Percentiles rank a stretch among this genome's conserved stretches.
These are phyloP conservation scores for Mycosarcoma mackinlayi DNA, from an alignment of 1,284 basidiomycete species.

Conservation along the genomic window DNA sequence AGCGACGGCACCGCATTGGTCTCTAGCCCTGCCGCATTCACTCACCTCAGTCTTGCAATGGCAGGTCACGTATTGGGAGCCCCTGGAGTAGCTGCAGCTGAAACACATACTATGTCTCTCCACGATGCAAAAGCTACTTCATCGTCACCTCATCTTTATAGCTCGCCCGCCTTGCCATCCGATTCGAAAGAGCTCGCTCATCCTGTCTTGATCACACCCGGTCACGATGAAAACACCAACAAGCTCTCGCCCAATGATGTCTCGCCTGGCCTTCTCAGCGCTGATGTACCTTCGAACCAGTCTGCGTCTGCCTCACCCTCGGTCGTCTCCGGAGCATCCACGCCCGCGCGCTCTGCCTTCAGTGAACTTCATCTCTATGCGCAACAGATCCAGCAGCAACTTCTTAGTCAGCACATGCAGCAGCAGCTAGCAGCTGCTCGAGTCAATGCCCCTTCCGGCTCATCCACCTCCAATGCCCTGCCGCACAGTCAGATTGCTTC, in stretches of 20 bases:
- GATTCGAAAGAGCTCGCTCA: conserved; percentile 39
- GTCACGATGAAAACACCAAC: neutral
- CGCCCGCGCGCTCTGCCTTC: conserved; percentile 27
- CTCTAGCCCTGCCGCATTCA: conserved; percentile 14
- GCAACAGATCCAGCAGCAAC: conserved; percentile 45
- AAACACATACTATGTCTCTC: neutral
- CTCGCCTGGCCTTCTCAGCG: conserved; percentile 22
- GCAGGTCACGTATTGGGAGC: conserved; percentile 29
- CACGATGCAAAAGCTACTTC: neutral
- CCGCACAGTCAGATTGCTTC: conserved; percentile 17
- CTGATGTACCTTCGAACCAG: conserved; percentile 11
- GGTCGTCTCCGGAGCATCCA: conserved; percentile 36
- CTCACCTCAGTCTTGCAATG: conserved; percentile 32
- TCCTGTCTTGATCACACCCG: conserved; percentile 23
- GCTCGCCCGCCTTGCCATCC: conserved; percentile 30
- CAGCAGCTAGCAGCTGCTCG: conserved; percentile 15
- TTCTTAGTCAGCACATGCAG: conserved; percentile 40
- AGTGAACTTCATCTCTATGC: conserved; percentile 42
- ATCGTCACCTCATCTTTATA: conserved; percentile 25
- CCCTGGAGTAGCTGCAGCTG: conserved; percentile 2
- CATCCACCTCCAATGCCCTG: conserved; percentile 4
- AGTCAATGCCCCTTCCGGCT: neutral
- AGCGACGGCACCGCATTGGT: conserved; percentile 8
- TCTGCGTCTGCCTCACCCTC: conserved; percentile 34
- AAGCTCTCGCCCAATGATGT: neutral